These are phyloP conservation scores for Coniochaeta ligniaria DNA, from an alignment of 2,329 filamentous ascomycete genomes.

Conservation along the genomic window DNA sequence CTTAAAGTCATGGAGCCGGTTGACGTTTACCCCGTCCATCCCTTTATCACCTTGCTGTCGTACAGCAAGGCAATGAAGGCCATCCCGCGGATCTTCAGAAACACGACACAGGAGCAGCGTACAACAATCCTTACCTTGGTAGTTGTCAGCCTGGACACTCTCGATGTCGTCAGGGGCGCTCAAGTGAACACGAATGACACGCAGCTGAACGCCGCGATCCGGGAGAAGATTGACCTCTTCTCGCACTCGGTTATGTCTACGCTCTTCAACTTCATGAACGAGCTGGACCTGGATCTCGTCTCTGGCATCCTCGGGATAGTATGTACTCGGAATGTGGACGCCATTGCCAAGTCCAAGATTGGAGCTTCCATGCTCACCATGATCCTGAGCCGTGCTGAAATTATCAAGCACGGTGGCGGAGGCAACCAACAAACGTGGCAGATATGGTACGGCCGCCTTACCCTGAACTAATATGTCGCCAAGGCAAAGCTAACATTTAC, in stretches of 20 bases:
- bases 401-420: slow-evolving; percentile 75
- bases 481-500: slow-evolving; percentile 20
- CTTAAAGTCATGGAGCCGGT: slow-evolving; percentile 94
- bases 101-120: slow-evolving; percentile 85
- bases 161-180: slow-evolving; percentile 82
- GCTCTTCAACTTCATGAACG: slow-evolving; percentile 82
- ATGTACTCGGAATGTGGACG: slow-evolving; percentile 73
- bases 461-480: neutral
- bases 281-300: slow-evolving; percentile 85
- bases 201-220: slow-evolving; percentile 63
- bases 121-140: slow-evolving; percentile 96
- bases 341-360: slow-evolving; percentile 80
- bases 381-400: slow-evolving; percentile 87
- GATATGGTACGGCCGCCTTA: slow-evolving; percentile 56
- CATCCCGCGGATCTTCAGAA: slow-evolving; percentile 88
- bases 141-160: slow-evolving; percentile 81
- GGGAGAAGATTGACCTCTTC: slow-evolving; percentile 91
- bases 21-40: slow-evolving; percentile 68
- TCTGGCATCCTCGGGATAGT: slow-evolving; percentile 83
- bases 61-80: slow-evolving; percentile 95
- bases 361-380: slow-evolving; percentile 88
- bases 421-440: slow-evolving; percentile 68
- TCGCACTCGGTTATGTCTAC: slow-evolving; percentile 81
- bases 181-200: slow-evolving; percentile 68
- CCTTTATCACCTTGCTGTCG: slow-evolving; percentile 92